Evolutionary conservation across 192 early-diverging fungal species (phyloP).

Genomic region (Coemansia reversa): DNA sequence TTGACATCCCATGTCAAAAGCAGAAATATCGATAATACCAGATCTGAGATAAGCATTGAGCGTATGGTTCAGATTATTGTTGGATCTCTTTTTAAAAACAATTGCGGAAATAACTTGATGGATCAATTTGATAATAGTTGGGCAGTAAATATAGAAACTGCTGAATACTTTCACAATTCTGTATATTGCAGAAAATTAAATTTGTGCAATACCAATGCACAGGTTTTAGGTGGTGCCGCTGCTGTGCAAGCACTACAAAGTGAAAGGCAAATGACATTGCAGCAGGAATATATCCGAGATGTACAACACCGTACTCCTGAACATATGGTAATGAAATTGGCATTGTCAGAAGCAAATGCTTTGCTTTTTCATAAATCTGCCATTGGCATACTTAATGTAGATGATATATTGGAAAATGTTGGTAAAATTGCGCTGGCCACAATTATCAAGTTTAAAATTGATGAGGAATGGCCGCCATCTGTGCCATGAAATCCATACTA

Average conservation of each 20-base stretch:
- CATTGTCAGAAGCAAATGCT: conserved; percentile 24
- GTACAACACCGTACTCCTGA: conserved; percentile 16
- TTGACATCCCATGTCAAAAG: conserved; percentile 5
- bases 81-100: no score
- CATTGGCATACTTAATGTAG: conserved; percentile 1
- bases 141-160: conserved; percentile 24
- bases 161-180: conserved; percentile 34
- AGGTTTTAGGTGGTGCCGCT: conserved; percentile 38
- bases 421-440: conserved; percentile 34
- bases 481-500: no score
- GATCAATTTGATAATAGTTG: conserved; percentile 26
- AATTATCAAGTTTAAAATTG: conserved; percentile 37
- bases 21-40: conserved; percentile 4
- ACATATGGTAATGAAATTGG: conserved; percentile 32
- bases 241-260: conserved; percentile 20
- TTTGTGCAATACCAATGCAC: conserved; percentile 20
- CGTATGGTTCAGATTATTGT: no score
- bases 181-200: conserved; percentile 23
- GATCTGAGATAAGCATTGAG: neutral
- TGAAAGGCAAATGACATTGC: conserved; percentile 10
- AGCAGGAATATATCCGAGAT: conserved; percentile 8
- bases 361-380: conserved; percentile 19
- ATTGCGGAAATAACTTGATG: conserved; percentile 4
- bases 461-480: conserved; percentile 6
- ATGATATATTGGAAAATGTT: conserved; percentile 29